Conservation (phyloP, 2,329 filamentous ascomycete genomes). For the Cercospora zeae-maydis region DNA sequence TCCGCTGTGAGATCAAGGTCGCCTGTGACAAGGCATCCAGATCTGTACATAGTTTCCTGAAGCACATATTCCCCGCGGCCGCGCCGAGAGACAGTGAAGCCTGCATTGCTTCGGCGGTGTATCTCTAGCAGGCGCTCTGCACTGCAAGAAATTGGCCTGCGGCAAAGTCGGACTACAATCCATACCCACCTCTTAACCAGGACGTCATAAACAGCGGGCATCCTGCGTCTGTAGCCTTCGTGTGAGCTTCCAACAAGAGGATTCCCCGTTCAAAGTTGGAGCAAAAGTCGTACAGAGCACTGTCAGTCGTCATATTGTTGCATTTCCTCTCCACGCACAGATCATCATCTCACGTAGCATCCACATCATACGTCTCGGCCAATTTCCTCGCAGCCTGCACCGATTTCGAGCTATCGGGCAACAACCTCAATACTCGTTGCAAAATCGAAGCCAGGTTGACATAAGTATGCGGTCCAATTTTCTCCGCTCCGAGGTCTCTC, state of each 20-base stretch:
- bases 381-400: constrained; percentile 12
- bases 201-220: neutral
- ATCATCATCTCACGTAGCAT: neutral
- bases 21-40: too few species aligned
- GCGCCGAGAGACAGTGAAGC: too few species aligned
- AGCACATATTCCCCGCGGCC: too few species aligned
- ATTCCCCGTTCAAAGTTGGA: neutral
- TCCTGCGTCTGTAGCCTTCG: neutral
- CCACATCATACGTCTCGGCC: neutral
- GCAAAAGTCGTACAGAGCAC: neutral
- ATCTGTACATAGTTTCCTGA: too few species aligned
- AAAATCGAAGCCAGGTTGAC: constrained; percentile 4
- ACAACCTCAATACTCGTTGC: neutral
- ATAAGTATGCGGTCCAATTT: constrained; percentile 4
- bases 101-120: too few species aligned
- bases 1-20: too few species aligned
- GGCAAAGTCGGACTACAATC: too few species aligned
- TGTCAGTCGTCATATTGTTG: neutral
- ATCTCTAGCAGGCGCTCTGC: too few species aligned
- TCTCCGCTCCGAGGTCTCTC: constrained; percentile 8
- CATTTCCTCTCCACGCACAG: too few species aligned
- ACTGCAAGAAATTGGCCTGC: too few species aligned
- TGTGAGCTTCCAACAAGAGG: neutral
- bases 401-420: constrained; percentile 15
- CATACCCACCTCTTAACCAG: neutral